A percentile compares a stretch with the other conserved stretches of the same genome.
phyloP scores from a whole-genome alignment of 208 protist genomes.

The Crithidia thermophila region DNA sequence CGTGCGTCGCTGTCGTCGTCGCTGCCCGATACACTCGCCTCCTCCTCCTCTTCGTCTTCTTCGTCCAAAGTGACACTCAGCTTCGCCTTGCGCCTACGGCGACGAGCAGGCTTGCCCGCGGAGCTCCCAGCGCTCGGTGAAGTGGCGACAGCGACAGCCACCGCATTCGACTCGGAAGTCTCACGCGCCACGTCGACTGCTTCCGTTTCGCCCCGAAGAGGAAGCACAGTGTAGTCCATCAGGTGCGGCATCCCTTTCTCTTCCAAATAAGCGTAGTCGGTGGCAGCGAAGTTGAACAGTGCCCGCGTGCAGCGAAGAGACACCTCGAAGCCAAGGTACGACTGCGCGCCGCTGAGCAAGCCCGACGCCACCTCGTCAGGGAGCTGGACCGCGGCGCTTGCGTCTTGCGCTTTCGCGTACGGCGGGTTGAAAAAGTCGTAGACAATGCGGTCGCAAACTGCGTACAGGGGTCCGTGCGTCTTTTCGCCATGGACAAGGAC shows the following conservation, averaged over 20 bases:
- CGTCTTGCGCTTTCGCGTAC: slow-evolving; percentile 62
- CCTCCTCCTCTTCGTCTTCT: slow-evolving; percentile 1
- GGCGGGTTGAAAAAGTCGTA: slow-evolving; percentile 88
- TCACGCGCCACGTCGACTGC: not conserved
- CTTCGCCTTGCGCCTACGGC: not conserved
- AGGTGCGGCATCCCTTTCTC: slow-evolving; percentile 75
- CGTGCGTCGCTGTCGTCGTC: not conserved
- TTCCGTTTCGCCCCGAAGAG: slow-evolving; percentile 26
- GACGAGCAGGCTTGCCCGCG: not conserved
- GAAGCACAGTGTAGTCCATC: slow-evolving; percentile 55
- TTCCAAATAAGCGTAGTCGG: slow-evolving; percentile 81
- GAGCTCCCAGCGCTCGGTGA: not conserved
- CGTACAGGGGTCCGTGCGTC: slow-evolving; percentile 71
- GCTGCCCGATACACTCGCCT: not conserved
- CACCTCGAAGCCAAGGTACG: slow-evolving; percentile 85
- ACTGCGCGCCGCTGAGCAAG: slow-evolving; percentile 72
- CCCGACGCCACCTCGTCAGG: slow-evolving; percentile 29
- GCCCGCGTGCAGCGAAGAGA: slow-evolving; percentile 80
- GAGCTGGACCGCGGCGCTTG: slow-evolving; percentile 25
- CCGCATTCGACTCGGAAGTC: not conserved
- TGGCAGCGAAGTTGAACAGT: slow-evolving; percentile 73
- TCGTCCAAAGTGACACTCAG: not conserved
- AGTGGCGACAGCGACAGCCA: not conserved
- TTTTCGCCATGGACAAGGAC: slow-evolving; percentile 68
- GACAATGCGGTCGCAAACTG: slow-evolving; percentile 77